Evolutionary conservation across 495 filamentous ascomycete genomes (phyloP).

Genomic region (Lentithecium fluviatile): DNA sequence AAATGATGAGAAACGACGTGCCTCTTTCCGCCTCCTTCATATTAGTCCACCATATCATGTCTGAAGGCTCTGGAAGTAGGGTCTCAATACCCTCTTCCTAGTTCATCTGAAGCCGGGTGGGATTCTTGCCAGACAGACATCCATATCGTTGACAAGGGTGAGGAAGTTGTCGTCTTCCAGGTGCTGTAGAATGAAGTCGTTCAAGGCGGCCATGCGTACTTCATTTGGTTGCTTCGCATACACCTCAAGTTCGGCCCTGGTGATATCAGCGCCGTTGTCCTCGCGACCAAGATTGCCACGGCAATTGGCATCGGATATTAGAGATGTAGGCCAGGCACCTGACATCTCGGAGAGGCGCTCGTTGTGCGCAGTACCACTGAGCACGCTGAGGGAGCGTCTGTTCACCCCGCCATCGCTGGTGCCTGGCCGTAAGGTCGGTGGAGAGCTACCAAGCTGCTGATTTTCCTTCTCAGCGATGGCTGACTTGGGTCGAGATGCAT

Average conservation of each 20-base stretch:
- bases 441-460: background rate
- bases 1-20: too few species aligned
- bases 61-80: too few species aligned
- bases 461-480: background rate
- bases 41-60: too few species aligned
- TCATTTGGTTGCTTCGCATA: conserved; percentile 42
- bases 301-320: background rate
- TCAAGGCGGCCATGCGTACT: conserved; percentile 41
- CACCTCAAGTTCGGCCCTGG: conserved; percentile 32
- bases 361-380: too few species aligned
- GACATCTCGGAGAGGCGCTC: background rate
- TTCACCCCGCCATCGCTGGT: too few species aligned
- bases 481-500: background rate
- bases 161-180: conserved; percentile 47
- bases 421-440: background rate
- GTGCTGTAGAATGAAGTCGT: conserved; percentile 46
- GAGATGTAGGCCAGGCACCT: background rate
- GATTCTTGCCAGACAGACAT: conserved; percentile 22
- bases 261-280: conserved; percentile 3
- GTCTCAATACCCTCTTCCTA: too few species aligned
- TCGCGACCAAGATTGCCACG: background rate
- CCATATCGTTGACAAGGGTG: conserved; percentile 46
- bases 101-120: too few species aligned
- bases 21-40: too few species aligned
- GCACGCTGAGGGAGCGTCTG: too few species aligned